Conservation (phyloP, 441 rosid species). For the Bruguiera hainesii region DNA sequence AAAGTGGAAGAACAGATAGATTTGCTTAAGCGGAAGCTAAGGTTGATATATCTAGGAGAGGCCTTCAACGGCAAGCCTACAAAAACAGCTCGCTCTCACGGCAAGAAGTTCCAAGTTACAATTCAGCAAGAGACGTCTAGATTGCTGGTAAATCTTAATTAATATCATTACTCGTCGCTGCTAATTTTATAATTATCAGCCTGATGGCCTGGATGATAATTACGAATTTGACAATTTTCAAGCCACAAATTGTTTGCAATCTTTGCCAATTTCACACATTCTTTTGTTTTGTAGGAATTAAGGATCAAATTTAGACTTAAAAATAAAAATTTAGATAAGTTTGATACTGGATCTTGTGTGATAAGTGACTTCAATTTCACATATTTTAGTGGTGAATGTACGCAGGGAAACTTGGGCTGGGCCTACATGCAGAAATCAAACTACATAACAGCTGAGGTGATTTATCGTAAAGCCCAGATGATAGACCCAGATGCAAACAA, state of each 20-base stretch:
- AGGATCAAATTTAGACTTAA: too few relatives aligned
- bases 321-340: background rate
- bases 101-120: slow-evolving; percentile 88
- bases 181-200: too few relatives aligned
- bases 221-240: too few relatives aligned
- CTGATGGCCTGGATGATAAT: too few relatives aligned
- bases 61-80: slow-evolving; percentile 81
- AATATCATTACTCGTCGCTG: background rate
- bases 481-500: slow-evolving; percentile 69
- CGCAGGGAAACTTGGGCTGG: slow-evolving; percentile 93
- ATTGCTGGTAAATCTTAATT: slow-evolving; percentile 44
- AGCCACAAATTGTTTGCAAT: background rate
- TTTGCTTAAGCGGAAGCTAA: slow-evolving; percentile 64
- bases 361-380: too few relatives aligned
- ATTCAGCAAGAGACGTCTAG: slow-evolving; percentile 83
- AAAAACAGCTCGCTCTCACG: slow-evolving; percentile 88
- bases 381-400: too few relatives aligned
- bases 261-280: too few relatives aligned
- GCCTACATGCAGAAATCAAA: slow-evolving; percentile 88
- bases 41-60: slow-evolving; percentile 71
- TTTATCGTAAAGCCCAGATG: slow-evolving; percentile 77
- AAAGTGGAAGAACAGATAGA: slow-evolving; percentile 73
- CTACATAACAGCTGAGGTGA: slow-evolving; percentile 75
- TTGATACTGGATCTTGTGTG: too few relatives aligned
- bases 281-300: too few relatives aligned